Conservation (phyloP, 73 alveolate species). For the Paramecium sonneborni region DNA sequence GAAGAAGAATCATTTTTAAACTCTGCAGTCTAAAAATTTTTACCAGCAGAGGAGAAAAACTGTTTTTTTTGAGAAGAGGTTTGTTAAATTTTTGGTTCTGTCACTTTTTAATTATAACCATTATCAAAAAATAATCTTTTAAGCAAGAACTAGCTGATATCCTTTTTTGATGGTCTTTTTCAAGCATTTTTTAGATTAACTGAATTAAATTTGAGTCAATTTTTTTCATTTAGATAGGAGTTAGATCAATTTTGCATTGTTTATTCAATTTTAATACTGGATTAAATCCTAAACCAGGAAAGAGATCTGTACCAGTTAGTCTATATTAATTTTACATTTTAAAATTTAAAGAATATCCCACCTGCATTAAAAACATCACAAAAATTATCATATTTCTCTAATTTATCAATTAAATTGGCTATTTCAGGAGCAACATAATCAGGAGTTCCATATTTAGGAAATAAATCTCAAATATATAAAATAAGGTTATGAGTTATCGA, state of each 20-base stretch:
- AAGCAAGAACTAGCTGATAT: background rate
- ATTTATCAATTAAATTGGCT: conserved; percentile 41
- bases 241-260: background rate
- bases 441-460: conserved; percentile 71
- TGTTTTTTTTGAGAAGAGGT: too few species aligned
- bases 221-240: background rate
- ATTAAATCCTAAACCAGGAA: conserved; percentile 43
- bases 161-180: background rate
- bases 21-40: too few species aligned
- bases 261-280: background rate
- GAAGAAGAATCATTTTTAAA: too few species aligned
- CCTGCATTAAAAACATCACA: conserved; percentile 55
- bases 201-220: background rate
- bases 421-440: conserved; percentile 81
- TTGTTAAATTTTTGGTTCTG: too few species aligned
- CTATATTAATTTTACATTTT: background rate
- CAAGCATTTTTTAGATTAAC: background rate
- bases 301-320: conserved; percentile 51
- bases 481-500: background rate
- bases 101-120: background rate
- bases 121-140: background rate
- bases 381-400: conserved; percentile 20
- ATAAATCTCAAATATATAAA: background rate
- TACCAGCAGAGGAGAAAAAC: too few species aligned
- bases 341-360: conserved; percentile 45